A percentile compares a stretch with the other conserved stretches of the same genome.
phyloP scores from a whole-genome alignment of 2,329 filamentous ascomycete genomes.

The Monilinia fructigena region DNA sequence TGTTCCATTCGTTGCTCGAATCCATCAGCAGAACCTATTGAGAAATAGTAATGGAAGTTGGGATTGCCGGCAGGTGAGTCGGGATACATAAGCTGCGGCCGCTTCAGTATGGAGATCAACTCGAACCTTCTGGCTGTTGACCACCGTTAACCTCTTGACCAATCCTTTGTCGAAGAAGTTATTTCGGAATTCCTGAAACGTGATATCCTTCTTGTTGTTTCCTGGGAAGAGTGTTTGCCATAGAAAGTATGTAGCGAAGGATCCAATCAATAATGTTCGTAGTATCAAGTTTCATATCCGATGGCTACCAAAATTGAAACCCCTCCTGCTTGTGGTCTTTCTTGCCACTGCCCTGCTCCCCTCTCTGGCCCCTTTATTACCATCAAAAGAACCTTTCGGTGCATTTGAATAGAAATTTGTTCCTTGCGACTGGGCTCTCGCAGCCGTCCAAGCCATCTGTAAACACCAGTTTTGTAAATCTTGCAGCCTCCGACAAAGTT shows the following conservation, averaged over 20 bases:
- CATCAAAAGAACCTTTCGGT: conserved; percentile 24
- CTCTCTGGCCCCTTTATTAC: conserved; percentile 20
- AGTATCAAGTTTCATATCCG: conserved; percentile 37
- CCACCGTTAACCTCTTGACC: conserved; percentile 84
- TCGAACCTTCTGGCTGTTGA: conserved; percentile 74
- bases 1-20: conserved; percentile 88
- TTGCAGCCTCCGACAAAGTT: conserved; percentile 35
- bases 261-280: conserved; percentile 45
- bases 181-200: conserved; percentile 93
- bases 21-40: conserved; percentile 88
- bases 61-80: conserved; percentile 68
- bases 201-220: conserved; percentile 75
- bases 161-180: conserved; percentile 95
- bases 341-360: background rate
- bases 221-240: conserved; percentile 65
- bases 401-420: conserved; percentile 32
- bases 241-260: conserved; percentile 61
- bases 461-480: conserved; percentile 41
- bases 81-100: conserved; percentile 66
- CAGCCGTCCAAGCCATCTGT: conserved; percentile 38
- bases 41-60: conserved; percentile 86
- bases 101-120: conserved; percentile 79
- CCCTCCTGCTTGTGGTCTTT: conserved; percentile 41
- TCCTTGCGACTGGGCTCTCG: conserved; percentile 36
- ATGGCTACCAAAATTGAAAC: conserved; percentile 28